Base-by-base conservation (phyloP, 2,329 filamentous ascomycete species). In the Apiospora kogelbergensis region DNA sequence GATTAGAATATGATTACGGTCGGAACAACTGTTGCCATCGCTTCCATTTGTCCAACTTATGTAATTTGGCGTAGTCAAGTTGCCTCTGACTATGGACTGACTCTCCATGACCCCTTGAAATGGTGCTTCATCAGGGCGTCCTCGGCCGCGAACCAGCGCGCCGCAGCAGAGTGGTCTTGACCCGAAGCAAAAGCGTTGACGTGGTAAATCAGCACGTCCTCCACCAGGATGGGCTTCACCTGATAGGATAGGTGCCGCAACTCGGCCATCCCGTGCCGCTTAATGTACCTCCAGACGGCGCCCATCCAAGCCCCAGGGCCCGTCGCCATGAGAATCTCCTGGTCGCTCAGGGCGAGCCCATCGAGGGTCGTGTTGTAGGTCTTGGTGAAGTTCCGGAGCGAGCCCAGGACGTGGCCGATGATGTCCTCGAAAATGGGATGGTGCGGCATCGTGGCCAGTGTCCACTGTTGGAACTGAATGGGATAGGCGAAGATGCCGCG, bases 391-490 rank as follows among this genome's bases (percentile, higher is more conserved):
- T 42, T 42, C 9, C 13, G 15, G 22, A 65, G 9, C 13, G 20
- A 24, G n/a, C 7, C 40, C 2, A 65, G n/a, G 2, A 60, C 41
- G 24, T 63, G 63, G 10, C 67, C 24, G 13, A 68, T 26, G 48
- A 71, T 65, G 22, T 66, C 63, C 24, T 13, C 33, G 1, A 71
- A 37, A 13, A 69, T 33, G 6, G 63, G 45, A n/a, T 71, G 70
- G 44, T 48, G 9, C 9, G 70, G 70, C 26, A 68, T 63, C 17
- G 70, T 63, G 42, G 66, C 63, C 30, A 71, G 63, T 6, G 66
- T 71, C 70, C 70, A 71, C 64, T 71, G 70, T 26, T 68, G 64
- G 65, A 71, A 71, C 57, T 71, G 70, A 22, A 69, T 65, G 2
- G 53, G 41, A n/a, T 68, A 60, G 7, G 30, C 53, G 26, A 68